Base-by-base conservation (phyloP, 1,139 yeast species). In the Magnusiomyces tetraspermus region DNA sequence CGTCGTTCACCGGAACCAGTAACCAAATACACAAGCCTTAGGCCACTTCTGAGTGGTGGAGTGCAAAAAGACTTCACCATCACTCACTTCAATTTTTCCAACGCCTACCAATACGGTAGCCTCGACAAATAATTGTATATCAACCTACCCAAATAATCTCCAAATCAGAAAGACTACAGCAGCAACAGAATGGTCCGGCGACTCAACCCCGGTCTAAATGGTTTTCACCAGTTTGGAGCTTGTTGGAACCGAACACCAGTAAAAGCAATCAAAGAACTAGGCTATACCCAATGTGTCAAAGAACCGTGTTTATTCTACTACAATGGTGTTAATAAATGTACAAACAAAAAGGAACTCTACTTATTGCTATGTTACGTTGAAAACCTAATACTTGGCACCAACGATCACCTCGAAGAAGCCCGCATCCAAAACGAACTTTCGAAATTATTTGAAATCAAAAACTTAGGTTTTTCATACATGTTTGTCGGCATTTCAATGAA, bases 1-100 rank as follows among this genome's bases (percentile, higher is more conserved):
- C 11, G 58, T 55, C 5, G 58, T 52, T 8, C 51, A 38, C 38
- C 57, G 56, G 19, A 65, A 63, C 46, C 38, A 33, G 10, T 17
- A 33, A 33, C 38, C 10, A 33, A 15, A 15, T 13, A 15, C 5
- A 6, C 17, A 64, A 62, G 49, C 26, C 50, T 2, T 63, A 62
- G 33, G 11, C 6, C 11, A 28, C 11, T 28, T 28, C n/a, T 15
- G n/a, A 33, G 38, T 17, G n/a, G 10, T 4, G 38, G 38, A 6
- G 17, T 33, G 17, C 10, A 15, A 15, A 33, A 15, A 33, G 38
- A 33, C n/a, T 33, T 33, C n/a, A 17, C 10, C 10, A 13, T 33
- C n/a, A 33, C 38, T 17, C 17, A 15, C 17, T 33, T 33, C 17
- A 15, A 33, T 15, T 33, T 10, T 33, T 33, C 38, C 17, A 33